These are phyloP conservation scores for Fusarium vanettenii DNA, from an alignment of 2,329 filamentous ascomycete species.

Conservation along the genomic window DNA sequence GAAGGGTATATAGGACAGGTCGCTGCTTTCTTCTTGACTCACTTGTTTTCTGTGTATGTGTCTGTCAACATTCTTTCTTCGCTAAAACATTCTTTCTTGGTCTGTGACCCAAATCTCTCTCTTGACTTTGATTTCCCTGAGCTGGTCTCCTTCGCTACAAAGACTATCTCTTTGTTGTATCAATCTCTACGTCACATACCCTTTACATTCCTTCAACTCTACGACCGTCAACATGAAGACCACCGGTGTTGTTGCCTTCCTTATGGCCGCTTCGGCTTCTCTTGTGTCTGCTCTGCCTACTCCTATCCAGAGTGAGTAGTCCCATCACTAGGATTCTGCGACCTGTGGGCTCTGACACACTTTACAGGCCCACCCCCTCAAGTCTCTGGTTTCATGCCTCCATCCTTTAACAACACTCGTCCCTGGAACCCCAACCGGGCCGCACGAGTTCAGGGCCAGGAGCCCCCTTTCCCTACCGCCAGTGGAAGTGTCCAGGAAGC, in stretches of 20 bases:
- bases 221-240: constrained; percentile 42
- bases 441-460: constrained; percentile 3
- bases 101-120: constrained; percentile 29
- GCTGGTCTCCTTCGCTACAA: constrained; percentile 20
- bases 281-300: constrained; percentile 30
- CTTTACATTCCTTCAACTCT: constrained; percentile 6
- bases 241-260: constrained; percentile 25
- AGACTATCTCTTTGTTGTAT: neutral
- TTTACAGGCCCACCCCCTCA: neutral
- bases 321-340: neutral
- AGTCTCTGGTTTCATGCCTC: constrained; percentile 4
- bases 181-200: constrained; percentile 9
- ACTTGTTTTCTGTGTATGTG: neutral
- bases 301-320: constrained; percentile 25
- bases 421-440: neutral
- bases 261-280: constrained; percentile 32
- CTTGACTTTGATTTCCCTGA: neutral
- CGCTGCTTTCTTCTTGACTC: neutral
- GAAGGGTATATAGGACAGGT: constrained; percentile 23
- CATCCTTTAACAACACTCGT: constrained; percentile 15
- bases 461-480: constrained; percentile 11
- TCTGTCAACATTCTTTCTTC: neutral
- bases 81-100: neutral
- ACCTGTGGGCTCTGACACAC: neutral
- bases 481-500: neutral